Conservation (phyloP, 2,329 filamentous ascomycete species). For the Geoglossum cookeanum region DNA sequence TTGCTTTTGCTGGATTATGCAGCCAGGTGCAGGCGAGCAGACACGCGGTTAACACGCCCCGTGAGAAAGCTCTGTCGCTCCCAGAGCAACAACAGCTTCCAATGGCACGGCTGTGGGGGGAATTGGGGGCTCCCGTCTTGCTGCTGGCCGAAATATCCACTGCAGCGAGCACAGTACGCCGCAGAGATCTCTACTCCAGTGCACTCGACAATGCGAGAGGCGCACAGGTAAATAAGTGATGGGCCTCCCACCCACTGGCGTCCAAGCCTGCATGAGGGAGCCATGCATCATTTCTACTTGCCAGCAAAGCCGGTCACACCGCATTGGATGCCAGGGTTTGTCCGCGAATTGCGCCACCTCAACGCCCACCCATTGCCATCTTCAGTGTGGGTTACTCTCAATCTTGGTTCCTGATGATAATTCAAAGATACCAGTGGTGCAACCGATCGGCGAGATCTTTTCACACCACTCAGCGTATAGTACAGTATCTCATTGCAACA, state of each 20-base stretch:
- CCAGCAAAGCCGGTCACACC: not conserved
- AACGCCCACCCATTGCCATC: not conserved
- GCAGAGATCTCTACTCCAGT: not conserved
- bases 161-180: not conserved
- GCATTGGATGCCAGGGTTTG: not conserved
- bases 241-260: not conserved
- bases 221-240: not conserved
- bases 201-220: not conserved
- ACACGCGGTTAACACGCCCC: not conserved
- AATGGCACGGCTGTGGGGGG: not conserved
- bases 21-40: not conserved
- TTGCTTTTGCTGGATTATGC: not conserved
- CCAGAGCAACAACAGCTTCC: not conserved
- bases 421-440: not conserved
- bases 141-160: not conserved
- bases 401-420: not conserved
- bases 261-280: not conserved
- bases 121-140: not conserved
- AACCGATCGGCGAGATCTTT: not conserved
- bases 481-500: not conserved
- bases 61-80: not conserved
- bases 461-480: not conserved
- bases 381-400: not conserved
- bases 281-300: not conserved
- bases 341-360: not conserved